A percentile compares a stretch with the other conserved stretches of the same genome.
phyloP scores from a whole-genome alignment of 495 filamentous ascomycete genomes.

The Neurospora sublineolata region DNA sequence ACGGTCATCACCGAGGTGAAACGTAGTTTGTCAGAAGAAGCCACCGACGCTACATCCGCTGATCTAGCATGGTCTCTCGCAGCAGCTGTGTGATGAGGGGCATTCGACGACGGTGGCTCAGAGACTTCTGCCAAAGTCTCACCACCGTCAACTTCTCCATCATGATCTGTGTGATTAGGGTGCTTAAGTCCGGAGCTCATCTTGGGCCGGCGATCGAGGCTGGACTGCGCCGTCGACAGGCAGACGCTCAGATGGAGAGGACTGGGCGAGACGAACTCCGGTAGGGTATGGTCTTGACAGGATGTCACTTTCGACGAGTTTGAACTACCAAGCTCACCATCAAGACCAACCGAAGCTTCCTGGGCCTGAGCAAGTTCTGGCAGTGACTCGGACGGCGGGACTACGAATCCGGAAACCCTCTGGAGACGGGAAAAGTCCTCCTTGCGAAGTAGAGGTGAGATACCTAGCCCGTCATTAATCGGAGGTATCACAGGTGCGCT shows the following conservation, averaged over 20 bases:
- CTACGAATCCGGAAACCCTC: background rate
- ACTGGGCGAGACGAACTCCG: background rate
- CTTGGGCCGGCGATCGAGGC: background rate
- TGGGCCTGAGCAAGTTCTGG: background rate
- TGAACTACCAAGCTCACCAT: background rate
- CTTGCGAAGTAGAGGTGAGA: background rate
- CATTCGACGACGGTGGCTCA: background rate
- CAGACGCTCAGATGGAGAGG: background rate
- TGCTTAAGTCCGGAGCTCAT: background rate
- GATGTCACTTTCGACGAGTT: background rate
- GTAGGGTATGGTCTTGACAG: background rate
- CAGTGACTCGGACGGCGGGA: background rate
- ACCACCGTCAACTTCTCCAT: background rate
- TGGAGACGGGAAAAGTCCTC: background rate
- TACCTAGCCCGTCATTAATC: background rate
- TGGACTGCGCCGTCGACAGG: background rate
- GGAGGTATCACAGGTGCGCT: slow-evolving; percentile 2
- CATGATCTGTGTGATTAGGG: background rate
- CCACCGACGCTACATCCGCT: background rate
- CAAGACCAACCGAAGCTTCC: background rate
- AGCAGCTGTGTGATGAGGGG: background rate
- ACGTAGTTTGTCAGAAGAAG: background rate
- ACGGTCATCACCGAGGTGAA: slow-evolving; percentile 14
- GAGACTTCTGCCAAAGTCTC: background rate
- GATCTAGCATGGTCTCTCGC: background rate